Evolutionary conservation across 2,329 filamentous ascomycete genomes (phyloP), one percentile per base, ranked within the genome.

Genomic region (Dactylellina parvicollis): DNA sequence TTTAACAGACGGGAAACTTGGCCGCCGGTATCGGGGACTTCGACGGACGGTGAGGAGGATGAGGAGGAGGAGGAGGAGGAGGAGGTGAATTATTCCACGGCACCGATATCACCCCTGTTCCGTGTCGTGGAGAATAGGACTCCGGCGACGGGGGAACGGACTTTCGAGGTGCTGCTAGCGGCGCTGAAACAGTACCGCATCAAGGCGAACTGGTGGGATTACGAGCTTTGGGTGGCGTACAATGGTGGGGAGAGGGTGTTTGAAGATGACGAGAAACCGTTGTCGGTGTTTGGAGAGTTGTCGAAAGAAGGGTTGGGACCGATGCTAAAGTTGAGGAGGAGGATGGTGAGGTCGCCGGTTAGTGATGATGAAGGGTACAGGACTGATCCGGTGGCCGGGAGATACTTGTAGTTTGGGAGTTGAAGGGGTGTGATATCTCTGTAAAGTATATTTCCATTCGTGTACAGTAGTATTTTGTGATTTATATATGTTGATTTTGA

Each of bases 261-360:
- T 32, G 26, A 55, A 8, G 18, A 46, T 14, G 38, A 64, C 20
- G 60, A 64, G 26, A 30, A 36, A 4, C 49, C 60, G 1, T 28
- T 64, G 16, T 42, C 34, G 5, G 24, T 64, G 14, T 64, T 52
- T 46, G 32, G 49, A 26, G 26, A 55, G 7, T n/a, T 64, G n/a
- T 22, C 47, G 42, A 64, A 36, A 4, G 36, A 36, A 20, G 49
- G 49, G 18, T 10, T 54, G 30, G 49, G 38, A 8, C 49, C 49
- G 28, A 24, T 14, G 28, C 20, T 54, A 10, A 54, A 54, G 32
- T 20, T 54, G 49, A 38, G 49, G 26, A 54, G 26, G 32, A 54
- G 38, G 16, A 18, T 22, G 3, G 8, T 38, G 32, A 28, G 22
- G 14, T 14, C 49, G 49, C 28, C 28, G 49, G 8, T 30, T 3